Evolutionary conservation across 2,329 filamentous ascomycete species (phyloP), one percentile per base, ranked within the genome.

Genomic region (Pseudogymnoascus pannorum): DNA sequence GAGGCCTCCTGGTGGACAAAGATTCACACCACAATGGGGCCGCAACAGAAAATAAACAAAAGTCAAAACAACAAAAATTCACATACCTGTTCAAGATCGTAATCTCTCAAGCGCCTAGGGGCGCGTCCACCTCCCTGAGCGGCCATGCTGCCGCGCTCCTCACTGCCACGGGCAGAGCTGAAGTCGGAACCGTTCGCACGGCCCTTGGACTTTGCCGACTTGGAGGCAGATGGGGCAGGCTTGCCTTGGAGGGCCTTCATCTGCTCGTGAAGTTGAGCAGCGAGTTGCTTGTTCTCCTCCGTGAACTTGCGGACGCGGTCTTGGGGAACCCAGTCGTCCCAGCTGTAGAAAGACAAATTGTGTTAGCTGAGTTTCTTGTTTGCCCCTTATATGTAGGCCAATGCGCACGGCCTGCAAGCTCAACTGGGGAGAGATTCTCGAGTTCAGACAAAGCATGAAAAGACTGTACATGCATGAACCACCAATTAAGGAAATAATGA

Each of bases 321-420:
- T 75, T 92, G 87, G 20, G 90, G 85, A 48, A 97, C 94, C 93
- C 93, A 97, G 77, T 99, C 94, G 77, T 99, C 94, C 94, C 94
- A 99, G 65, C 87, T 89, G 71, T 66, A 42, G 38, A 42, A 42
- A 20, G 18, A 14, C 0, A 42, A 22, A 60, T 36, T 57, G 20
- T 40, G 40, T 57, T 57, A 57, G 48, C 24, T 33, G 29, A 4
- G 24, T 31, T 57, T 31, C 48, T 57, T 22, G 9, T 22, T 11
- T 5, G 12, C 48, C 48, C 24, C 24, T n/a, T 26, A 14, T 11
- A 20, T 24, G 31, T 57, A 57, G 24, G 48, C n/a, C 14, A 11
- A 4, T 11, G 22, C 24, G 31, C 48, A 29, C n/a, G n/a, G 48
- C 29, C 48, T 14, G 18, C 29, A 33, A 9, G n/a, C n/a, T 11